Percentiles rank a stretch among this genome's conserved stretches.
These are phyloP conservation scores for Domatiomyces catenatus DNA, from an alignment of 2,329 filamentous ascomycete species.

Conservation along the genomic window DNA sequence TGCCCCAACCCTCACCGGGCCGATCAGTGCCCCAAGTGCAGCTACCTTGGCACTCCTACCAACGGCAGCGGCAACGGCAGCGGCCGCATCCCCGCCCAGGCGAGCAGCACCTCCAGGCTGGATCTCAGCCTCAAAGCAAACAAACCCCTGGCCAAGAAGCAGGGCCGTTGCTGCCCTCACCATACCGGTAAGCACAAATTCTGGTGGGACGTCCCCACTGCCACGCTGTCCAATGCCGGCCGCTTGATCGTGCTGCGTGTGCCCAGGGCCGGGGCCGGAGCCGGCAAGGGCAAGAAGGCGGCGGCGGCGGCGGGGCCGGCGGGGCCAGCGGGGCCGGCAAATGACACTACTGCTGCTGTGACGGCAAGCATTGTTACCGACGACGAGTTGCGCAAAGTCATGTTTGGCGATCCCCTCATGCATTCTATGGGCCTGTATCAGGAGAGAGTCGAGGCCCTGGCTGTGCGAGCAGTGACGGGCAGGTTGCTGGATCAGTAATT, in stretches of 20 bases:
- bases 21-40: constrained; percentile 7
- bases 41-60: constrained; percentile 4
- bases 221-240: constrained; percentile 45
- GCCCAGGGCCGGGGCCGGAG: constrained; percentile 22
- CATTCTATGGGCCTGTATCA: constrained; percentile 70
- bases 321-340: too few species aligned
- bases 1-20: constrained; percentile 36
- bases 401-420: constrained; percentile 70
- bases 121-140: constrained; percentile 9
- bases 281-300: constrained; percentile 26
- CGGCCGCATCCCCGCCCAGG: constrained; percentile 4
- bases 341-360: constrained; percentile 46
- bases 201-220: constrained; percentile 1
- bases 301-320: too few species aligned
- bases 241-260: constrained; percentile 49
- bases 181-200: neutral
- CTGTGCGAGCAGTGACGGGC: constrained; percentile 50
- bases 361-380: constrained; percentile 55
- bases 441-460: constrained; percentile 53
- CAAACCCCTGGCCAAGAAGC: constrained; percentile 15
- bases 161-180: constrained; percentile 12
- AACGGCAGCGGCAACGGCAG: constrained; percentile 1
- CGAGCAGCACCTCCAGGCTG: constrained; percentile 10
- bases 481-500: neutral
- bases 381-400: constrained; percentile 49